A percentile compares a stretch with the other conserved stretches of the same genome.
phyloP scores from a whole-genome alignment of 352 stramenopile species.

The Plasmopara halstedii region DNA sequence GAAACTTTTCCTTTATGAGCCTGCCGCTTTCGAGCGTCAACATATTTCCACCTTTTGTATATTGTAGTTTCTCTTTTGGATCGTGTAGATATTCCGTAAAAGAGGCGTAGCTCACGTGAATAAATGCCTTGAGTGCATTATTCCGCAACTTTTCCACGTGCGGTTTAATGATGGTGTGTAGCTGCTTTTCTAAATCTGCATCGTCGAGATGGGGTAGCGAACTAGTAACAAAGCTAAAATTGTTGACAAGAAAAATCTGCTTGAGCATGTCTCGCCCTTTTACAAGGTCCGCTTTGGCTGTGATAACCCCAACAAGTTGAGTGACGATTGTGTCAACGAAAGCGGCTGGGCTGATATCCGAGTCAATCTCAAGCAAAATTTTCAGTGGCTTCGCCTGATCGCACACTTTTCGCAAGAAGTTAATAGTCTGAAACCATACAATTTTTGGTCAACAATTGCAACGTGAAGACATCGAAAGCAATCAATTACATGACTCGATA shows the following conservation, averaged over 20 bases:
- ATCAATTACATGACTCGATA: constrained; percentile 56
- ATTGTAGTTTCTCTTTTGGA: constrained; percentile 81
- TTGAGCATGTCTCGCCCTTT: constrained; percentile 56
- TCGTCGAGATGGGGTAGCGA: constrained; percentile 48
- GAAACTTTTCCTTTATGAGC: constrained; percentile 87
- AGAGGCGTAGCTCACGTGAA: constrained; percentile 62
- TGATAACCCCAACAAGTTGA: constrained; percentile 57
- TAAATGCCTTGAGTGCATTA: constrained; percentile 76
- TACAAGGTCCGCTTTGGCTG: constrained; percentile 38
- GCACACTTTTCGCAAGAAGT: constrained; percentile 66
- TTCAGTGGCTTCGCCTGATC: constrained; percentile 58
- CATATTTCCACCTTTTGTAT: constrained; percentile 70
- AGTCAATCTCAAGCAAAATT: constrained; percentile 47
- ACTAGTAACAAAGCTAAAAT: constrained; percentile 86
- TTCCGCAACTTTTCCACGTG: constrained; percentile 79
- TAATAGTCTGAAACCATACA: constrained; percentile 37
- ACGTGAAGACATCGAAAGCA: background rate
- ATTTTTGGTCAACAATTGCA: background rate
- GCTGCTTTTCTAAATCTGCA: constrained; percentile 38
- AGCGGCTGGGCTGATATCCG: constrained; percentile 33
- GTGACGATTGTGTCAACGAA: constrained; percentile 62
- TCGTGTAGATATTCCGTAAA: constrained; percentile 67
- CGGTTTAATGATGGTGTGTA: constrained; percentile 69
- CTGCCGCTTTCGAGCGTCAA: constrained; percentile 57
- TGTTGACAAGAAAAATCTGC: constrained; percentile 92